A percentile compares a stretch with the other conserved stretches of the same genome.
These are phyloP conservation scores for Peronospora destructor DNA, from an alignment of 352 stramenopile genomes.

Conservation along the genomic window DNA sequence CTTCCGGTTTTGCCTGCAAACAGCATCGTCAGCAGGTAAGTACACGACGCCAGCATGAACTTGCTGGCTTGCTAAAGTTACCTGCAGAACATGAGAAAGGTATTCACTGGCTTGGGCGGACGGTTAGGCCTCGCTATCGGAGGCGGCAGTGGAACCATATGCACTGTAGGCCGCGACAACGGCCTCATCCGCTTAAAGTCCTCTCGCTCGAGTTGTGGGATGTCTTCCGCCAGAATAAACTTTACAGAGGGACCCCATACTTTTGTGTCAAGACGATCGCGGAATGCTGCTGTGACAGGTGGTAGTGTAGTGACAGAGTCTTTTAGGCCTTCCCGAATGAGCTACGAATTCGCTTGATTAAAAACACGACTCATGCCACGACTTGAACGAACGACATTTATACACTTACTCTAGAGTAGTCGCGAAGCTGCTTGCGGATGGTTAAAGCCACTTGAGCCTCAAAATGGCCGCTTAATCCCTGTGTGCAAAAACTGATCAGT, in stretches of 20 bases:
- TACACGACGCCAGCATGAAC: neutral
- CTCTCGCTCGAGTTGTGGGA: constrained; percentile 60
- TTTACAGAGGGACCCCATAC: constrained; percentile 65
- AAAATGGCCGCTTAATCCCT: constrained; percentile 75
- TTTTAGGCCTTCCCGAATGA: constrained; percentile 65
- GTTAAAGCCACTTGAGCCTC: constrained; percentile 69
- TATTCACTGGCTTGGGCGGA: constrained; percentile 77
- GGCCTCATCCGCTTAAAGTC: constrained; percentile 77
- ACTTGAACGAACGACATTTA: neutral
- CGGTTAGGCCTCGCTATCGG: constrained; percentile 47
- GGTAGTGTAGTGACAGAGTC: constrained; percentile 53
- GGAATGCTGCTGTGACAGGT: constrained; percentile 46
- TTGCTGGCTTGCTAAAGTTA: constrained; percentile 2
- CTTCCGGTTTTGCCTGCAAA: constrained; percentile 58
- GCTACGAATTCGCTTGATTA: constrained; percentile 25
- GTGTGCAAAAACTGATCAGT: constrained; percentile 2
- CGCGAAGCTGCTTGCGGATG: constrained; percentile 70
- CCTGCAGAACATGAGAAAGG: constrained; percentile 81
- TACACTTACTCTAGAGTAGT: constrained; percentile 54
- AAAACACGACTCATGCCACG: neutral
- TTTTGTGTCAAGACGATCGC: constrained; percentile 53
- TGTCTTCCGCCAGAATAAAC: constrained; percentile 70
- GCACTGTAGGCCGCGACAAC: constrained; percentile 44
- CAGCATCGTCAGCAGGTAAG: constrained; percentile 1
- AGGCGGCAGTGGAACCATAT: constrained; percentile 21